Conservation (phyloP, 441 rosid genomes). For the Kokia cookei region DNA sequence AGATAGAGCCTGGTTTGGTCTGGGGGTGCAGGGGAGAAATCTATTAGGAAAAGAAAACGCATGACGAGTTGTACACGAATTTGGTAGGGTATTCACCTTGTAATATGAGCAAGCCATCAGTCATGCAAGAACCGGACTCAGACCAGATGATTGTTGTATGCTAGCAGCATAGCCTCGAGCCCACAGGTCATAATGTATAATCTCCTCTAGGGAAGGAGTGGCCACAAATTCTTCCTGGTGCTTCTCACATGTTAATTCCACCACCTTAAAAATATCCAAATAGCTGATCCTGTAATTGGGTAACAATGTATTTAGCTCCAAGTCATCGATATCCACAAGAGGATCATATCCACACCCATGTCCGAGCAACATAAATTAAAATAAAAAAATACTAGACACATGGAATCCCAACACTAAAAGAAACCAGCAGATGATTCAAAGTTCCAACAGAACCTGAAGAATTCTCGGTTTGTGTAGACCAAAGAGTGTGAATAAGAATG, state of each 20-base stretch:
- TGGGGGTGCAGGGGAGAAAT: background rate
- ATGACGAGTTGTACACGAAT: background rate
- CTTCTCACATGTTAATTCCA: slow-evolving; percentile 73
- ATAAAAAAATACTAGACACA: no score
- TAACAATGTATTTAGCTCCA: slow-evolving; percentile 2
- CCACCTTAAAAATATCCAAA: slow-evolving; percentile 85
- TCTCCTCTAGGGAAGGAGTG: slow-evolving; percentile 78
- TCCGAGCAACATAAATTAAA: no score
- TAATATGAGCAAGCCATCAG: background rate
- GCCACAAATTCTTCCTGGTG: slow-evolving; percentile 63
- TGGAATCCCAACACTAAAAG: no score
- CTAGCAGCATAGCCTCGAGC: slow-evolving; percentile 66
- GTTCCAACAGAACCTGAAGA: no score
- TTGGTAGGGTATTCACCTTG: background rate
- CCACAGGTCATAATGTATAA: slow-evolving; percentile 83
- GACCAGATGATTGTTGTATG: slow-evolving; percentile 39
- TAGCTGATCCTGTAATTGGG: slow-evolving; percentile 63
- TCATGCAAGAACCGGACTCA: slow-evolving; percentile 63
- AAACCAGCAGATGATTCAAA: no score
- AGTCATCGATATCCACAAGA: background rate
- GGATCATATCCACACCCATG: no score
- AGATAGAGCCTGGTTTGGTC: background rate
- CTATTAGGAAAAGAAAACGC: background rate
- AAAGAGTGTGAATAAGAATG: no score
- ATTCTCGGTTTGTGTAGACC: no score